These are phyloP conservation scores for Ophiostoma himal-ulmi DNA, from an alignment of 2,329 filamentous ascomycete species.

Conservation along the genomic window DNA sequence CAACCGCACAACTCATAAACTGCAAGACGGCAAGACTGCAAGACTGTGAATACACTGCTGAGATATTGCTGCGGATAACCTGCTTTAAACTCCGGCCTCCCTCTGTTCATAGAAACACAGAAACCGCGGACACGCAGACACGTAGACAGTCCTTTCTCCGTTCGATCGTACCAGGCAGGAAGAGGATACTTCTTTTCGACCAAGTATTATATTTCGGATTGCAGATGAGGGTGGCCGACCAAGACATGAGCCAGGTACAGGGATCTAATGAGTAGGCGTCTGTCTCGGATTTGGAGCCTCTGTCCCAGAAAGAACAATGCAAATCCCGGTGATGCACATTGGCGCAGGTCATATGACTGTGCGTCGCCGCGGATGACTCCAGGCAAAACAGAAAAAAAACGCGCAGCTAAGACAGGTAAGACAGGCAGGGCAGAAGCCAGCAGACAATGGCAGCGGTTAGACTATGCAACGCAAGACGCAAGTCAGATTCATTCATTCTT, in stretches of 20 bases:
- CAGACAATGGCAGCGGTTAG: neutral
- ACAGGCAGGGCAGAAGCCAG: neutral
- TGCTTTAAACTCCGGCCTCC: neutral
- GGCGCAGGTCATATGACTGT: constrained; percentile 12
- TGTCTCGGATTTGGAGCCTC: too few relatives aligned
- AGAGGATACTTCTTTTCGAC: too few relatives aligned
- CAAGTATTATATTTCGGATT: too few relatives aligned
- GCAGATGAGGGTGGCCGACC: neutral
- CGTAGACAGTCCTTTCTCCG: neutral
- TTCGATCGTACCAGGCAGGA: neutral
- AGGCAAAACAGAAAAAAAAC: neutral
- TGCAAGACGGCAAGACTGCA: too few relatives aligned
- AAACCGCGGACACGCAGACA: neutral
- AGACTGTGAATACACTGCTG: too few relatives aligned
- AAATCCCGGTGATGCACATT: neutral
- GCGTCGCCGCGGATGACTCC: constrained; percentile 9
- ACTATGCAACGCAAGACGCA: too few relatives aligned
- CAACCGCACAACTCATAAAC: too few relatives aligned
- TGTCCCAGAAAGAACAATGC: neutral
- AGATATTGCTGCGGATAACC: neutral
- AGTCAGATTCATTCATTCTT: too few relatives aligned
- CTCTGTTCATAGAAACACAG: neutral
- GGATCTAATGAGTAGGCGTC: neutral
- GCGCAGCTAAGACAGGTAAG: neutral
- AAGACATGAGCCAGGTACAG: constrained; percentile 8